Conservation (phyloP, 257 asterid genomes). For the Primulina eburnea region DNA sequence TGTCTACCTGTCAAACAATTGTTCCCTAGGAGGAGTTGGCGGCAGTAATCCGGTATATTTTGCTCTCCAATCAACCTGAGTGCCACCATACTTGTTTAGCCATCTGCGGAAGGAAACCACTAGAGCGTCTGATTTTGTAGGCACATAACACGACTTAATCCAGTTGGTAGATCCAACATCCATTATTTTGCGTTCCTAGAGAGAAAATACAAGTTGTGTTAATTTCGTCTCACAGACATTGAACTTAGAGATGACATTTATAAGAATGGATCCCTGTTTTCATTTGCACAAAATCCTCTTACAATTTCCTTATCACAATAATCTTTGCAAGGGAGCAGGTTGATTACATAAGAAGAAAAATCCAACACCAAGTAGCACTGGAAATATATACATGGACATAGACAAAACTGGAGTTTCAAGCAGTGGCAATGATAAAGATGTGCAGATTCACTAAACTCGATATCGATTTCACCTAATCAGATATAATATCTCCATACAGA, state of each 20-base stretch:
- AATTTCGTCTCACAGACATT: not conserved
- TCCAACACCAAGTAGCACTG: not conserved
- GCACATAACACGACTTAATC: slow-evolving; percentile 71
- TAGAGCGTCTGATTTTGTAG: slow-evolving; percentile 66
- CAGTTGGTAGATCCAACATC: slow-evolving; percentile 60
- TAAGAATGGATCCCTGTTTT: not conserved
- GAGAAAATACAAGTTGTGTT: slow-evolving; percentile 7
- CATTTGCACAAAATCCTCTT: not conserved
- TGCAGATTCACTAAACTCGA: not conserved
- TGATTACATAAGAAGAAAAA: not conserved
- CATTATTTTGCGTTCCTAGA: slow-evolving; percentile 57
- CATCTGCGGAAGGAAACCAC: slow-evolving; percentile 67
- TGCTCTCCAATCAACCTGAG: slow-evolving; percentile 60
- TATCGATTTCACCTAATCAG: not conserved
- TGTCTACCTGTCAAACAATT: slow-evolving; percentile 63
- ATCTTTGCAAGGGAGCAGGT: not conserved
- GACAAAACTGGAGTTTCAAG: not conserved
- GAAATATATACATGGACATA: no score
- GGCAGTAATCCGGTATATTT: slow-evolving; percentile 59
- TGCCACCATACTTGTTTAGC: slow-evolving; percentile 67
- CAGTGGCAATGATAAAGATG: not conserved
- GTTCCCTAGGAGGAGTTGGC: slow-evolving; percentile 72
- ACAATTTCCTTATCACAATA: not conserved
- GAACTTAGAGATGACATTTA: not conserved
- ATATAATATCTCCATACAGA: not conserved